Evolutionary conservation across 75 land plant genomes (phyloP).

Genomic region (Sequoia sempervirens): DNA sequence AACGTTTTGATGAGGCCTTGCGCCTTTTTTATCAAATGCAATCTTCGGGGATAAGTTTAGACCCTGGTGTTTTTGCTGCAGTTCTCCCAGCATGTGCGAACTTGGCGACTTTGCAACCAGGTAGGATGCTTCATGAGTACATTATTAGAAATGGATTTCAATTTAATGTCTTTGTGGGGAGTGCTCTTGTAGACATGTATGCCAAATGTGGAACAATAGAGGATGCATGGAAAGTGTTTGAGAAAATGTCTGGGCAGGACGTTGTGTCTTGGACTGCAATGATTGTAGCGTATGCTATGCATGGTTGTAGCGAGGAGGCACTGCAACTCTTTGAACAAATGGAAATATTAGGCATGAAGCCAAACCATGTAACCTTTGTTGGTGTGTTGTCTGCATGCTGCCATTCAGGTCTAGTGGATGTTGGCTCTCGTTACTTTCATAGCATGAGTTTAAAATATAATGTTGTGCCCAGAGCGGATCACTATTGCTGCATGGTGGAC

Average conservation of each 20-base stretch:
- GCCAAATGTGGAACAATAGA: constrained; percentile 10
- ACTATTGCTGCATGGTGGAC: constrained; percentile 25
- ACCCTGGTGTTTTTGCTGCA: constrained; percentile 11
- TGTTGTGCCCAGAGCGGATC: constrained; percentile 15
- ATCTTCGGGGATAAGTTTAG: constrained; percentile 1
- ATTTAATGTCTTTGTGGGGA: constrained; percentile 18
- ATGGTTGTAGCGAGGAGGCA: constrained; percentile 3
- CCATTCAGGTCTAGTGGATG: constrained; percentile 22
- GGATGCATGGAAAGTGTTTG: constrained; percentile 16
- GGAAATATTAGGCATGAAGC: background rate
- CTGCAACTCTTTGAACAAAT: background rate
- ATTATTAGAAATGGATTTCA: constrained; percentile 8
- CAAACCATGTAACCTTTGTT: constrained; percentile 19
- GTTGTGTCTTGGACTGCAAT: constrained; percentile 21
- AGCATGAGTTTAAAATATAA: constrained; percentile 16
- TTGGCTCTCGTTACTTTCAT: constrained; percentile 5
- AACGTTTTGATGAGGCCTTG: background rate
- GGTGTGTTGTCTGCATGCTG: constrained; percentile 25
- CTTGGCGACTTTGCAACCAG: constrained; percentile 4
- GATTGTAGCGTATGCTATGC: constrained; percentile 12
- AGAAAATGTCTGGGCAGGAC: constrained; percentile 11
- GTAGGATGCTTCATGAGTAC: constrained; percentile 13
- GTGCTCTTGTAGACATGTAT: constrained; percentile 23
- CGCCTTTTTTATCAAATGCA: constrained; percentile 19
- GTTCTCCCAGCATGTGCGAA: constrained; percentile 9